These are phyloP conservation scores for Clarireedia hainanense DNA, from an alignment of 2,329 filamentous ascomycete species.

Conservation along the genomic window DNA sequence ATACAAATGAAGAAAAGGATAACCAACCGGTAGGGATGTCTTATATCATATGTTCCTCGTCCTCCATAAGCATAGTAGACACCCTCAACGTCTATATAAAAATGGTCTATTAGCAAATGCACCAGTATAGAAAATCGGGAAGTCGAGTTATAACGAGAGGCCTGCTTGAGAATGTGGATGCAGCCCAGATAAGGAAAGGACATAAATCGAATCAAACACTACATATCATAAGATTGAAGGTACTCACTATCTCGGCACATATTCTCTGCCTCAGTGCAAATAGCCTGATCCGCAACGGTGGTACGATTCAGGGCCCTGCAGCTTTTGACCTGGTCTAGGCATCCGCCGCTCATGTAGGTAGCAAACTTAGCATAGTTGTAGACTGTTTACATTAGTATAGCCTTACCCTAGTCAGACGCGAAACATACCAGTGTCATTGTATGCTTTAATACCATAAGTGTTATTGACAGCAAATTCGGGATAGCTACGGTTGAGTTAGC, in stretches of 20 bases:
- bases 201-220: too few species aligned
- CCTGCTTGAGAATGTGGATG: too few species aligned
- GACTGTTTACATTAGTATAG: conserved; percentile 24
- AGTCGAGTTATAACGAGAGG: too few species aligned
- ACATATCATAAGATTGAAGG: too few species aligned
- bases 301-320: conserved; percentile 40
- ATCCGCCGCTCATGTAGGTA: conserved; percentile 34
- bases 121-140: too few species aligned
- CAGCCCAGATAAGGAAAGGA: too few species aligned
- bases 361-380: conserved; percentile 47
- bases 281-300: conserved; percentile 29
- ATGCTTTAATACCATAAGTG: conserved; percentile 32
- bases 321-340: conserved; percentile 36
- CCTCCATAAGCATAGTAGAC: conserved; percentile 29
- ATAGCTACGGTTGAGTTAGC: conserved; percentile 14
- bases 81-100: conserved; percentile 34
- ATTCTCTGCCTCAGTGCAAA: conserved; percentile 44
- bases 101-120: too few species aligned
- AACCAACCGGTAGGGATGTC: conserved; percentile 33
- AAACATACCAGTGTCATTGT: conserved; percentile 19
- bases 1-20: neutral
- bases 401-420: neutral
- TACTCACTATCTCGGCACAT: conserved; percentile 44
- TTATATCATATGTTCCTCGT: conserved; percentile 43
- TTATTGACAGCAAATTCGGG: conserved; percentile 38